Evolutionary conservation across 306 rosid species (phyloP), one percentile per base, ranked within the genome.

Genomic region (Prunus kanzakura): DNA sequence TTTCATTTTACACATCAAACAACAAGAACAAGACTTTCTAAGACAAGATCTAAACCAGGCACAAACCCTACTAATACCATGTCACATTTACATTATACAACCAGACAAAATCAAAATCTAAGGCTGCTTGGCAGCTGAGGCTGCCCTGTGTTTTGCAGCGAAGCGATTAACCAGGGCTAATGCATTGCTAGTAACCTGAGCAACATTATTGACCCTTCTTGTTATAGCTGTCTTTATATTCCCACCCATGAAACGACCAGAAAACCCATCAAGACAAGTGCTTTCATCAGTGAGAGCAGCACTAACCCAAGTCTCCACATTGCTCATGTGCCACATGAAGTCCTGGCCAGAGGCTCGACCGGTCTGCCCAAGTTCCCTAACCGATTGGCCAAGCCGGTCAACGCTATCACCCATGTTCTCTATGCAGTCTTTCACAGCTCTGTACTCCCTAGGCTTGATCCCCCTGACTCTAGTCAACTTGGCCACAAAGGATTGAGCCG

Each of bases 291-390:
- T 93, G 12, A 93, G 87, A 1, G 96, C 93, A 30, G 96, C 91
- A 71, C 96, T 93, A 12, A 87, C 92, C 97, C 97, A 93, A 2
- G 97, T 93, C 81, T 93, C 91, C 30, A 90, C 97, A 50, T 93
- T 93, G 80, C 86, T 93, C 87, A 93, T 77, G 64, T 84, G 97
- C 96, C 96, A 89, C 54, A 13, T 13, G 50, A 93, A 93, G 66
- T 90, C 89, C 84, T 69, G 84, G 19, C 90, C 93, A 22, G 23
- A 80, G 1, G 83, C 74, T 50, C 81, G 54, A 13, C 87, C 82
- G 7, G 61, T 66, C 25, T 67, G 86, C 22, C 86, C 90, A 3
- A 93, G 73, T 86, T 93, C 97, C 76, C 67, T 79, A 11, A 82
- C 71, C 66, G 97, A 87, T 73, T 89, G 73, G 45, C 87, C 71